phyloP scores from a whole-genome alignment of 2,329 filamentous ascomycete species.

The Zopfia rhizophila region DNA sequence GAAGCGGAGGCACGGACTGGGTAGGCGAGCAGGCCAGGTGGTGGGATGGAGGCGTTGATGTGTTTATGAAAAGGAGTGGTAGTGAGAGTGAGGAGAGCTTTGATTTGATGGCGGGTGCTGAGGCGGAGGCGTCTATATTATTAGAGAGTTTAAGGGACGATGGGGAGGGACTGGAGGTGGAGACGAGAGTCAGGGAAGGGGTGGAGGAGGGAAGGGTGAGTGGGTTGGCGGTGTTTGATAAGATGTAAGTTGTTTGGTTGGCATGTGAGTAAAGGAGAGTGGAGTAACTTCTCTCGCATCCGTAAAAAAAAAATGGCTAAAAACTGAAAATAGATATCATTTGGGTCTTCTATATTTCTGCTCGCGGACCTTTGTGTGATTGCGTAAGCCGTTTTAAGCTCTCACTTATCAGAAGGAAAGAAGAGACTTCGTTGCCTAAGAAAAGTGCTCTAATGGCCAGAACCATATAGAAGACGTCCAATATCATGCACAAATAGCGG shows the following conservation, averaged over 20 bases:
- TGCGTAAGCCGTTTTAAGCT: too few species aligned
- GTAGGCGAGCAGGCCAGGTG: constrained; percentile 50
- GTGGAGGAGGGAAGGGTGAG: constrained; percentile 26
- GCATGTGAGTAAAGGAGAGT: too few species aligned
- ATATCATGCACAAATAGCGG: too few species aligned
- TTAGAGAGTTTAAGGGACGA: constrained; percentile 43
- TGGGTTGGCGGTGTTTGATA: constrained; percentile 39
- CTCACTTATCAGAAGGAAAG: too few species aligned
- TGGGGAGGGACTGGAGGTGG: constrained; percentile 17
- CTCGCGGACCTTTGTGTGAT: too few species aligned
- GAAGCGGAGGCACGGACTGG: constrained; percentile 50
- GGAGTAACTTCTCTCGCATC: too few species aligned
- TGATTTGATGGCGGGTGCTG: constrained; percentile 58
- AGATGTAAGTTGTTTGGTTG: constrained; percentile 35
- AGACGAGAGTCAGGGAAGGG: constrained; percentile 29
- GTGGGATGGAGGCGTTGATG: constrained; percentile 47
- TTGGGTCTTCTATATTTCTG: too few species aligned
- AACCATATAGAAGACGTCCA: too few species aligned
- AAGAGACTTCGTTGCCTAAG: too few species aligned
- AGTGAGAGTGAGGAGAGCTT: constrained; percentile 53
- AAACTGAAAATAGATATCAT: too few species aligned
- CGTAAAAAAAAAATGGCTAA: too few species aligned
- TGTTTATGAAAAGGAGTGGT: constrained; percentile 41
- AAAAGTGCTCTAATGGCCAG: too few species aligned
- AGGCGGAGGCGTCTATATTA: constrained; percentile 52